phyloP scores from a whole-genome alignment of 208 protist species.

The Herpetomonas samuelpessoai region DNA sequence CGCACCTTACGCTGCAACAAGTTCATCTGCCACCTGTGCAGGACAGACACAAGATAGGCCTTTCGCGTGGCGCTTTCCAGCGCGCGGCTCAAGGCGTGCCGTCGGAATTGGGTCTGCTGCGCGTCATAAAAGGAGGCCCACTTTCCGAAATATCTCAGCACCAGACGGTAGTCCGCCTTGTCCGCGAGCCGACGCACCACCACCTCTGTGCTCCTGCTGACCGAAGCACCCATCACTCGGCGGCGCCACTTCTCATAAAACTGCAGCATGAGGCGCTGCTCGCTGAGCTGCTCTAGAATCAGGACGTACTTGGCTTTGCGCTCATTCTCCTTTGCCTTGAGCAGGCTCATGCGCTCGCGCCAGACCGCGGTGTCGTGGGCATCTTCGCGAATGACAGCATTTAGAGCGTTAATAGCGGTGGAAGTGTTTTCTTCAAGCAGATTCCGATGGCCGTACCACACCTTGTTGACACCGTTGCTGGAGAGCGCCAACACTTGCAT shows the following conservation, averaged over 20 bases:
- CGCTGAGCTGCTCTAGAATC: constrained; percentile 55
- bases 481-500: constrained; percentile 78
- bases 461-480: constrained; percentile 86
- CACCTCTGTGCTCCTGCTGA: constrained; percentile 5
- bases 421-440: constrained; percentile 56
- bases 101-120: constrained; percentile 46
- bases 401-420: constrained; percentile 44
- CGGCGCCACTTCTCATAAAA: constrained; percentile 62
- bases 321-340: constrained; percentile 58
- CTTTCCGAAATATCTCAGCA: constrained; percentile 49
- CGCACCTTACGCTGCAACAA: constrained; percentile 15
- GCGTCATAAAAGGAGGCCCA: constrained; percentile 71
- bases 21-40: constrained; percentile 32
- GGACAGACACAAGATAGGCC: too few relatives aligned
- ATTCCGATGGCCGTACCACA: constrained; percentile 84
- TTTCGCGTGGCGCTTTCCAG: constrained; percentile 46
- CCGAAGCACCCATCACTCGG: constrained; percentile 12
- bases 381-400: constrained; percentile 70
- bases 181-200: constrained; percentile 26
- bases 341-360: constrained; percentile 38
- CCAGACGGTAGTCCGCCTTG: constrained; percentile 32
- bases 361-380: constrained; percentile 65
- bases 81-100: constrained; percentile 32
- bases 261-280: constrained; percentile 49
- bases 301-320: constrained; percentile 55